A percentile compares a stretch with the other conserved stretches of the same genome.
These are phyloP conservation scores for Castanea sativa DNA, from an alignment of 306 rosid genomes.

Conservation along the genomic window DNA sequence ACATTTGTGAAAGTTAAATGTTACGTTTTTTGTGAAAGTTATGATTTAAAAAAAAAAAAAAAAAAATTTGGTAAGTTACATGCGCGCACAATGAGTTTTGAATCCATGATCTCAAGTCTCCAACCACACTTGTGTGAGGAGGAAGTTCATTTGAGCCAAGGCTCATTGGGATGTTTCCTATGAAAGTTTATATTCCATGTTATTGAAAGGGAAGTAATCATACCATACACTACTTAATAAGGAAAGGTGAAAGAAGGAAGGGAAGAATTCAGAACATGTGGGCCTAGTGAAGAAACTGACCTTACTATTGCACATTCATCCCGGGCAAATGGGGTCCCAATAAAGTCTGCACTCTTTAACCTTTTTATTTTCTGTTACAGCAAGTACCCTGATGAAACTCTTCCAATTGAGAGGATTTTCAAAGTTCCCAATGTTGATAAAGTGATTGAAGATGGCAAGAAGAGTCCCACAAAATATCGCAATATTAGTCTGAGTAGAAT, in stretches of 20 bases:
- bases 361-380: slow-evolving; percentile 44
- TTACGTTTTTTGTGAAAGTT: not conserved
- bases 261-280: not conserved
- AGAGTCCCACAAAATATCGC: slow-evolving; percentile 58
- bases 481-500: slow-evolving; percentile 48
- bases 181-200: slow-evolving; percentile 5
- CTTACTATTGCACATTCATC: too few species aligned
- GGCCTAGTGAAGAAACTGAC: too few species aligned
- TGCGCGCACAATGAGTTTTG: too few species aligned
- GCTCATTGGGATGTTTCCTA: too few species aligned
- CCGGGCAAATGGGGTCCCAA: not conserved
- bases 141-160: too few species aligned
- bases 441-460: slow-evolving; percentile 77
- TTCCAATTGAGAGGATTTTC: slow-evolving; percentile 63
- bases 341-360: not conserved
- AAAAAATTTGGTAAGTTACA: too few species aligned
- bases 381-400: slow-evolving; percentile 47
- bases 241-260: not conserved
- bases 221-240: not conserved
- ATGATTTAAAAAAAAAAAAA: too few species aligned
- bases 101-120: too few species aligned
- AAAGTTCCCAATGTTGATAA: slow-evolving; percentile 74
- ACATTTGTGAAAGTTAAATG: not conserved
- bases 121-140: too few species aligned
- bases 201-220: slow-evolving; percentile 7